Evolutionary conservation across 2,329 filamentous ascomycete species (phyloP).

Genomic region (Trichoderma pleuroti): DNA sequence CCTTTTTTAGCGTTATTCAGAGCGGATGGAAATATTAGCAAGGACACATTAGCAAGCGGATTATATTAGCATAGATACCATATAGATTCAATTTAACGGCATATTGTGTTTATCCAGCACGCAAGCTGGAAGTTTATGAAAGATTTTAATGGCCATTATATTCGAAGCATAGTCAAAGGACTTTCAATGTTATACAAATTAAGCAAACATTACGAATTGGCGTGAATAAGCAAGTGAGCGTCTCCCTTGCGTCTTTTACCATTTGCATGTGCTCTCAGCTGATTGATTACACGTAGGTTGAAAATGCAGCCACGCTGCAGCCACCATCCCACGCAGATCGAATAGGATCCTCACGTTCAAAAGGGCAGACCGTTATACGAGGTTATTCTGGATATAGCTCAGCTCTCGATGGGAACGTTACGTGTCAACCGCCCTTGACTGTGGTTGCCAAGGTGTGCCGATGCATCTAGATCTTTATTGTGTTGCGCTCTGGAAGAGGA

Average conservation of each 20-base stretch:
- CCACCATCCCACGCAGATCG: background rate
- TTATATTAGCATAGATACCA: constrained; percentile 9
- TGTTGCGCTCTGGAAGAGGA: background rate
- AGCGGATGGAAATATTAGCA: background rate
- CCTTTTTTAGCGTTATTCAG: background rate
- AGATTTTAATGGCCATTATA: background rate
- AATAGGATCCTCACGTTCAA: background rate
- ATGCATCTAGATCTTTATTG: background rate
- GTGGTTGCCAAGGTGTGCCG: background rate
- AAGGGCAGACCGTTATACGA: background rate
- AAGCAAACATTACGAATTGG: background rate
- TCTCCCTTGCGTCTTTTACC: background rate
- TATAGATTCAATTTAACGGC: constrained; percentile 5
- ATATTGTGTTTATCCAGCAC: background rate
- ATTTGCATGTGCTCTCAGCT: background rate
- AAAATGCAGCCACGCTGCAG: constrained; percentile 1
- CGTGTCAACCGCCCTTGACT: background rate
- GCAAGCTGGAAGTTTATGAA: background rate
- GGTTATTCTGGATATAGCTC: background rate
- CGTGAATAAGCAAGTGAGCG: background rate
- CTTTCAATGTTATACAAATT: background rate
- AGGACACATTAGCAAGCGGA: background rate
- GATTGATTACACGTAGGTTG: background rate
- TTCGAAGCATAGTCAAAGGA: background rate
- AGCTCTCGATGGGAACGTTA: background rate